Evolutionary conservation across 768 basidiomycete genomes (phyloP), one percentile per base, ranked within the genome.

Genomic region (Zangia roseola): DNA sequence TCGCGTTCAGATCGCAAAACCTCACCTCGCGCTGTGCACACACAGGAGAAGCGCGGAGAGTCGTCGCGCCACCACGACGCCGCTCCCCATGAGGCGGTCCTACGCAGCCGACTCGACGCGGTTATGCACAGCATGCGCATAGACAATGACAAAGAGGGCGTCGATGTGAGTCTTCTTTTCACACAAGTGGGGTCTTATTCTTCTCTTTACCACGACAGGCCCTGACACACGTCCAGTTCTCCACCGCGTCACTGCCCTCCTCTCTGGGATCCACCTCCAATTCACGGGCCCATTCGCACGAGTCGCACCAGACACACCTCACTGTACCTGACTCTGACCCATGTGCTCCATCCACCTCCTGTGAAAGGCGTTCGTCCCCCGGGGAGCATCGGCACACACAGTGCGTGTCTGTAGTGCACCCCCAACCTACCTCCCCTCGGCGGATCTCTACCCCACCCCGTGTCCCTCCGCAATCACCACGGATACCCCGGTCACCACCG

Each of bases 1-100:
- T 67, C 65, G 2, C 36, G 44, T 34, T 67, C 65, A 3, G 54
- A 53, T n/a, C 44, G 49, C 2, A 63, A 38, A 30, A 35, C 53
- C 2, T 49, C 60, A 14, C 58, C 52, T 16, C 53, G 38, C n/a
- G 16, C 50, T 16, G 39, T 49, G 38, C 36, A 46, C 13, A 24
- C 40, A 3, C 52, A 49, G 25, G 65, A 67, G 41, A 53, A 61
- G 33, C 52, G 53, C 40, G 49, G 58, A 45, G 55, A 61, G 7
- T 43, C 54, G 10, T 58, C 45, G 5, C 59, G 55, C 51, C 52
- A 59, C 47, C 58, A 61, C 31, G 67, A 67, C 20, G 50, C 74
- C 44, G 56, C 74, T 14, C 80, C 78, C 1, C 81, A 79, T 45
- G 79, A 77, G 56, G 77, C 77, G 37, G 82, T 78, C 20, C 69